Evolutionary conservation across 768 basidiomycete species (phyloP).

Genomic region (Lyophyllum semitale): DNA sequence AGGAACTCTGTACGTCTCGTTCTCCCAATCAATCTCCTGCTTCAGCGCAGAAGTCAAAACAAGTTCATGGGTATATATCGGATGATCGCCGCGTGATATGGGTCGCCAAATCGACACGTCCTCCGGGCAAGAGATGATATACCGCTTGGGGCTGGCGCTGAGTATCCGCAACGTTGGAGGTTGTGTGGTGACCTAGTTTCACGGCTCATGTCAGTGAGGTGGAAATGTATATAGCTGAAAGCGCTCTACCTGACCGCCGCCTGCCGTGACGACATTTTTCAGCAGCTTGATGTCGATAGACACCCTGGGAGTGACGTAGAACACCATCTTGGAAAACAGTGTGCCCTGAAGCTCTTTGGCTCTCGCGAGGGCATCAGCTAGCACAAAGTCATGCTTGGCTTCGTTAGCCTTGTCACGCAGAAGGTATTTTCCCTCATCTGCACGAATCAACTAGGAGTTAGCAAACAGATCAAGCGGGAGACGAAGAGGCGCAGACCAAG

Average conservation of each 20-base stretch:
- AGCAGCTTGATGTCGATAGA: conserved; percentile 59
- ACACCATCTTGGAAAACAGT: conserved; percentile 63
- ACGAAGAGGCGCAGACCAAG: conserved; percentile 52
- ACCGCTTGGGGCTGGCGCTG: conserved; percentile 49
- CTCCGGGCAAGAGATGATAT: conserved; percentile 66
- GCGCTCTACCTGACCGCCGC: conserved; percentile 67
- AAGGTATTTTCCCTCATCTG: conserved; percentile 66
- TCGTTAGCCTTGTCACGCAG: conserved; percentile 67
- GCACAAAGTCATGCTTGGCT: conserved; percentile 63
- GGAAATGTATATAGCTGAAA: neutral
- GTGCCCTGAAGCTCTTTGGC: conserved; percentile 55
- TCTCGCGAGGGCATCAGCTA: conserved; percentile 59
- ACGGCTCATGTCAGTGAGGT: neutral
- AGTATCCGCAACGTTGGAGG: conserved; percentile 59
- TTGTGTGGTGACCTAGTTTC: conserved; percentile 41
- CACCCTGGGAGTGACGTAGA: conserved; percentile 76
- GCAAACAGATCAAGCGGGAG: neutral
- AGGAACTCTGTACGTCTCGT: conserved; percentile 34
- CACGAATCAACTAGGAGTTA: neutral
- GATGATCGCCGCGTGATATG: conserved; percentile 43
- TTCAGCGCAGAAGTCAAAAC: conserved; percentile 63
- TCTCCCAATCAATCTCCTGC: conserved; percentile 70
- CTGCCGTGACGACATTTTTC: conserved; percentile 66
- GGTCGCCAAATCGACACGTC: conserved; percentile 71
- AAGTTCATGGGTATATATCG: conserved; percentile 72